Evolutionary conservation across 257 asterid species (phyloP).

Genomic region (Echites panduratus): DNA sequence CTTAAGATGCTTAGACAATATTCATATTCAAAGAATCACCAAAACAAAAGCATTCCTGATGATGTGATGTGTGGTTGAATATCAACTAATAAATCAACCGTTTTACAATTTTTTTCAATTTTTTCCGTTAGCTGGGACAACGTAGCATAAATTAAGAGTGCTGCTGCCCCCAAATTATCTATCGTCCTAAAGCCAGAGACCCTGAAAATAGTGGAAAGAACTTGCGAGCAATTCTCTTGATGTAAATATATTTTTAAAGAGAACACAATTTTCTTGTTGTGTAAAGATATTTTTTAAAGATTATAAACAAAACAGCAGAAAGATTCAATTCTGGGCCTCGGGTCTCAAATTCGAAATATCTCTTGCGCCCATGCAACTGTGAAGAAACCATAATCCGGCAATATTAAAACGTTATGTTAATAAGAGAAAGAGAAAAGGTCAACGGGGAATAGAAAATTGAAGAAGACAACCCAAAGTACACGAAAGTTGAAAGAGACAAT

Average conservation of each 20-base stretch:
- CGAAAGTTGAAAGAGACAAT: constrained; percentile 4
- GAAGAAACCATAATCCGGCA: neutral
- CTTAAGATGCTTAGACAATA: too few relatives aligned
- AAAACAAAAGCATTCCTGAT: too few relatives aligned
- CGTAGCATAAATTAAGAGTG: neutral
- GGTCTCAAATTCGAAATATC: neutral
- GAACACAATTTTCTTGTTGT: neutral
- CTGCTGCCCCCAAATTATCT: too few relatives aligned
- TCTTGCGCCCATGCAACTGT: neutral
- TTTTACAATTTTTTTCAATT: neutral
- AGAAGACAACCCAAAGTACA: neutral
- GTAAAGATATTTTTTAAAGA: neutral
- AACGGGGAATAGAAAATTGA: neutral
- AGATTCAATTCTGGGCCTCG: neutral
- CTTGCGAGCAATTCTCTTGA: neutral
- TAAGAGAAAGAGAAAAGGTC: neutral
- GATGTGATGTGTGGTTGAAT: too few relatives aligned
- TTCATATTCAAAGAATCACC: too few relatives aligned
- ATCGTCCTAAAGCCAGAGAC: neutral
- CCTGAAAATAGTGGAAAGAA: neutral
- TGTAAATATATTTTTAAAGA: neutral
- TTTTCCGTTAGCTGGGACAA: neutral
- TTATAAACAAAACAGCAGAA: neutral
- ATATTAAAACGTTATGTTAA: neutral
- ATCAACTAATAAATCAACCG: neutral